Percentiles rank a stretch among this genome's conserved stretches.
Evolutionary conservation across 2,329 filamentous ascomycete genomes (phyloP).

Genomic region (Fusarium hostae): DNA sequence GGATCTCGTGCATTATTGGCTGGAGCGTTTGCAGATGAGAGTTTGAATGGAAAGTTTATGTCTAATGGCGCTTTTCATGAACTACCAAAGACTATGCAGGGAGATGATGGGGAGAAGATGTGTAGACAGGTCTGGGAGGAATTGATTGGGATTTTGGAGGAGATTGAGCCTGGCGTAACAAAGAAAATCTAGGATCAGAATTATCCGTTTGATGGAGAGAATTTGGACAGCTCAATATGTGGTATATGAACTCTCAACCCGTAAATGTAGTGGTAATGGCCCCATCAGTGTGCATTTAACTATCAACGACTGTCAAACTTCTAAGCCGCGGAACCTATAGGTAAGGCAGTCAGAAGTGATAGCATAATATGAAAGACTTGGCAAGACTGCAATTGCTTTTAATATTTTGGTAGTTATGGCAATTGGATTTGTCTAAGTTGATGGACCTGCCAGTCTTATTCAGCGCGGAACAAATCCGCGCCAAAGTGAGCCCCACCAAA

Average conservation of each 20-base stretch:
- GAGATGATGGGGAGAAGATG: constrained; percentile 51
- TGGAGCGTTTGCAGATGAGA: constrained; percentile 51
- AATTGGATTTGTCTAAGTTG: neutral
- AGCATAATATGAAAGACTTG: neutral
- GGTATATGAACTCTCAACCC: neutral
- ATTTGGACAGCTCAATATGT: neutral
- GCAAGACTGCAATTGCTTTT: neutral
- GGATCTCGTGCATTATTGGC: constrained; percentile 54
- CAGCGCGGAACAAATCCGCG: constrained; percentile 30
- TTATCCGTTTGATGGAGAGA: neutral
- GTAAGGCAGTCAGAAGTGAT: neutral
- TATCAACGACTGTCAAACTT: neutral
- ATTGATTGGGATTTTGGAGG: constrained; percentile 55
- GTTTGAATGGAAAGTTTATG: constrained; percentile 56
- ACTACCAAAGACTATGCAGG: constrained; percentile 42
- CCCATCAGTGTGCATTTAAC: neutral
- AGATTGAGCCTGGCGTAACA: constrained; percentile 53
- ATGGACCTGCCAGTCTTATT: neutral
- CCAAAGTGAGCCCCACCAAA: constrained; percentile 18
- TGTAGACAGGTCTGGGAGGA: constrained; percentile 56
- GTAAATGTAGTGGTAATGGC: neutral
- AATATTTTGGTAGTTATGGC: neutral
- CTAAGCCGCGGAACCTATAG: too few species aligned
- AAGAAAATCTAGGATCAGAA: constrained; percentile 45
- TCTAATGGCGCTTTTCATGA: constrained; percentile 46